Conservation (phyloP, 768 basidiomycete species). For the Artomyces pyxidatus region DNA sequence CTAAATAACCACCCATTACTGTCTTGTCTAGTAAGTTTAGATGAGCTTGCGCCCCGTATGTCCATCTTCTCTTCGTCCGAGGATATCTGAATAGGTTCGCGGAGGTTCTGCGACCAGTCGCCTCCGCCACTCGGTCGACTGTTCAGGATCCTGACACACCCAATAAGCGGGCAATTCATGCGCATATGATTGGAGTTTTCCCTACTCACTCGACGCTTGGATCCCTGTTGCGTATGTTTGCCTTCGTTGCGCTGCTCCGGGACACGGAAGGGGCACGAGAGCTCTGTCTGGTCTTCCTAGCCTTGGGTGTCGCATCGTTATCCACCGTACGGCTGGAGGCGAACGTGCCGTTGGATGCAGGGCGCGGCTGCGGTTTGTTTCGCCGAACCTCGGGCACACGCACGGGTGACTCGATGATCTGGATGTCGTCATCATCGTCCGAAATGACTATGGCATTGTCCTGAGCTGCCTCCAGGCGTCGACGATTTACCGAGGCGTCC, state of each 20-base stretch:
- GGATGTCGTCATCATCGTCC: slow-evolving; percentile 1
- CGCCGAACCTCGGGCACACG: neutral
- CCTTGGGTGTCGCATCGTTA: neutral
- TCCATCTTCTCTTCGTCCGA: neutral
- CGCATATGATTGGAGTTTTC: neutral
- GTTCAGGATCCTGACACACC: neutral
- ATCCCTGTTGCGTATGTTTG: neutral
- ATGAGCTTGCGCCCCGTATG: too few species aligned
- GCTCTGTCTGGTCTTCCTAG: neutral
- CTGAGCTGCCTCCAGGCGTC: neutral
- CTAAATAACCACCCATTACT: too few species aligned
- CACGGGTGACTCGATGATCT: neutral
- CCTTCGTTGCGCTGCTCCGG: neutral
- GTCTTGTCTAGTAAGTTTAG: too few species aligned
- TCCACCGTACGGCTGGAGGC: neutral
- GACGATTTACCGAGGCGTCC: neutral
- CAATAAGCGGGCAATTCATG: neutral
- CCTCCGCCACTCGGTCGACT: too few species aligned
- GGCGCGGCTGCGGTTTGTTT: neutral
- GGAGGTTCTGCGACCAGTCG: too few species aligned
- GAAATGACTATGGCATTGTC: neutral
- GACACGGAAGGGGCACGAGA: neutral
- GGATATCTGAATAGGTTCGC: too few species aligned
- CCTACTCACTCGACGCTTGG: neutral
- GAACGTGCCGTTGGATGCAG: neutral